Base-by-base conservation (phyloP, 2,329 filamentous ascomycete genomes). In the Neoscytalidium dimidiatum region DNA sequence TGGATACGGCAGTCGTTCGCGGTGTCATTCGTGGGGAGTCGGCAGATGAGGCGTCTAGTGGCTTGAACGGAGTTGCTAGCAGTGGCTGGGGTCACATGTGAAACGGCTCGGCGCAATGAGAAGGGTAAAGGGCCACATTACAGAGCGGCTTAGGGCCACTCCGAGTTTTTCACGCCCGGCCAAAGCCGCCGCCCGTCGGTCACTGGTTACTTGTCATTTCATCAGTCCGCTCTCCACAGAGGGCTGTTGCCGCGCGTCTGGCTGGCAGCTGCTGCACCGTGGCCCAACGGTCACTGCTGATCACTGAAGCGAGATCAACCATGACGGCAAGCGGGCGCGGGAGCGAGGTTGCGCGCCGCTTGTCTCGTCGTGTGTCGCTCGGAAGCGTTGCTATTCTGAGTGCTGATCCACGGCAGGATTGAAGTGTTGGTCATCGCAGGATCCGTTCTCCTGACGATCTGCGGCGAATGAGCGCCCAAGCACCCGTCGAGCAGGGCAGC, bases 381-480 rank as follows among this genome's bases (percentile, higher is more conserved):
- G 56, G 38, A 46, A 46, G 56, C 41, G 38, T 29, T 60, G 26
- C 56, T 46, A 31, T 31, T 33, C 14, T 17, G 17, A 17, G 56
- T 17, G 4, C 8, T 46, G 56, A 60, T 60, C 26, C 41, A 3
- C 56, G 53, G 21, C 4, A 2, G 53, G n/a, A 9, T 31, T n/a
- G 17, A 7, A 7, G 14, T n/a, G 23, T 19, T 60, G 56, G 56
- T 21, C 56, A 60, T 4, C 26, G n/a, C n/a, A 3, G 56, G 56
- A 31, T 21, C 56, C 26, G 56, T 46, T 23, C 56, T 46, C 26
- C 56, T 60, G 56, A 46, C 38, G 56, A 60, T 60, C 56, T 5
- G 8, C 26, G 17, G 9, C 38, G 8, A 33, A 52, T 52, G 49
- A 8, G 5, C 28, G 49, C 28, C 28, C 17, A 17, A 33, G 23